A percentile compares a stretch with the other conserved stretches of the same genome.
Evolutionary conservation across 2,329 filamentous ascomycete species (phyloP).

Genomic region (Neocucurbitaria cava): DNA sequence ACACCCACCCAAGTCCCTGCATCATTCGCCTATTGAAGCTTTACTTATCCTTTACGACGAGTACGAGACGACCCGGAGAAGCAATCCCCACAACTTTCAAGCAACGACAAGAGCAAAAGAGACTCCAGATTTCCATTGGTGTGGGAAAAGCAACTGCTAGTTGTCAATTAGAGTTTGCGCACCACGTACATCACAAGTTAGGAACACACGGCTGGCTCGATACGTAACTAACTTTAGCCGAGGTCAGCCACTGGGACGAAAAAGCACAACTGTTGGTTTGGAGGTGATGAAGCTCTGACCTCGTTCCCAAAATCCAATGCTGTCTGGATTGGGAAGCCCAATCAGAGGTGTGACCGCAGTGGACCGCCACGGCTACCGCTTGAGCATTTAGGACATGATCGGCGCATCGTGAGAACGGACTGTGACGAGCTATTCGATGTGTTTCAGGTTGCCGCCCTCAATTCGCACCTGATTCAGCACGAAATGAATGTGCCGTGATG

Average conservation of each 20-base stretch:
- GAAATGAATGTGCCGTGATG: constrained; percentile 7
- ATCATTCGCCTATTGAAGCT: not conserved
- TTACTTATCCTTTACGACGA: not conserved
- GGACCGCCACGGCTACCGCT: constrained; percentile 14
- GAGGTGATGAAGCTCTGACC: constrained; percentile 6
- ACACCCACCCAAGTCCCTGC: constrained; percentile 9
- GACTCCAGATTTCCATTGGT: not conserved
- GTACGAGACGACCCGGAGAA: constrained; percentile 6
- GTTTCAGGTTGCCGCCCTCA: constrained; percentile 20
- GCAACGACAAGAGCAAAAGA: not conserved
- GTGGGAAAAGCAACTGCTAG: constrained; percentile 9
- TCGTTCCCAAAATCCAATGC: not conserved
- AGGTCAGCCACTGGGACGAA: constrained; percentile 17
- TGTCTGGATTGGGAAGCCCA: not conserved
- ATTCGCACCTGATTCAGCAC: constrained; percentile 12
- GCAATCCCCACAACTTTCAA: not conserved
- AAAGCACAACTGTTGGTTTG: constrained; percentile 14
- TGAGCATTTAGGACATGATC: constrained; percentile 20
- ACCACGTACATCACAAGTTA: constrained; percentile 2
- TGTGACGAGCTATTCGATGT: not conserved
- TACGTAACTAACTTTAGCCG: constrained; percentile 16
- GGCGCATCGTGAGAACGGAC: constrained; percentile 14
- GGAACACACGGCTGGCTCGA: constrained; percentile 4
- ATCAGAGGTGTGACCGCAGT: constrained; percentile 9
- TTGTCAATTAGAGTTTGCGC: not conserved